Percentiles rank a stretch among this genome's conserved stretches.
These are phyloP conservation scores for Pichia eremophila DNA, from an alignment of 805 yeast species.

Conservation along the genomic window DNA sequence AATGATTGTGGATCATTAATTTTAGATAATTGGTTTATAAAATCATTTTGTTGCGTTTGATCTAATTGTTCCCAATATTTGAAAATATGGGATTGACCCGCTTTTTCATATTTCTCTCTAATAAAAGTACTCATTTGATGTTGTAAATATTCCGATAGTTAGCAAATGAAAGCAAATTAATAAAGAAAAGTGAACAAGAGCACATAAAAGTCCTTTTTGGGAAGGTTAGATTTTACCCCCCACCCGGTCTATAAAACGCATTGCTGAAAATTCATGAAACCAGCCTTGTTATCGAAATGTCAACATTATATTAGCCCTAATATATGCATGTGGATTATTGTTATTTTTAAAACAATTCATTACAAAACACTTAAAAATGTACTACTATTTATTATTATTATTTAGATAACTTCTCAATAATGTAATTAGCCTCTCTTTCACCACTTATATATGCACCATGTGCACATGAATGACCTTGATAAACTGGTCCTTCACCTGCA, in stretches of 20 bases:
- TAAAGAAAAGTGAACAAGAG: not conserved
- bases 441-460: constrained; percentile 51
- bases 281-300: too few relatives aligned
- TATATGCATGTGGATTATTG: too few relatives aligned
- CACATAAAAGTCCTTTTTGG: not conserved
- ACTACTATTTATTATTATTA: not conserved
- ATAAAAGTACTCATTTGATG: not conserved
- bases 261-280: too few relatives aligned
- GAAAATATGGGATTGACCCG: constrained; percentile 48
- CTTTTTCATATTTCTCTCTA: constrained; percentile 26
- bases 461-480: constrained; percentile 45
- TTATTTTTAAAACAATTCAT: too few relatives aligned
- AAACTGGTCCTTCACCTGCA: constrained; percentile 46
- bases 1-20: constrained; percentile 34
- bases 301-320: too few relatives aligned
- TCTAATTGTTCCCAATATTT: constrained; percentile 34
- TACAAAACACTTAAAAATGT: too few relatives aligned
- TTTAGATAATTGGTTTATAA: constrained; percentile 33
- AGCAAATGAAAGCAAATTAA: too few relatives aligned
- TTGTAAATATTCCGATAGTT: too few relatives aligned
- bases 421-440: constrained; percentile 31
- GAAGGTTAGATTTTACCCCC: too few relatives aligned
- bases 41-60: constrained; percentile 26
- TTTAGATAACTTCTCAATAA: constrained; percentile 1
- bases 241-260: too few relatives aligned